These are phyloP conservation scores for Biscogniauxia sp. DNA, from an alignment of 2,329 filamentous ascomycete genomes.

Conservation along the genomic window DNA sequence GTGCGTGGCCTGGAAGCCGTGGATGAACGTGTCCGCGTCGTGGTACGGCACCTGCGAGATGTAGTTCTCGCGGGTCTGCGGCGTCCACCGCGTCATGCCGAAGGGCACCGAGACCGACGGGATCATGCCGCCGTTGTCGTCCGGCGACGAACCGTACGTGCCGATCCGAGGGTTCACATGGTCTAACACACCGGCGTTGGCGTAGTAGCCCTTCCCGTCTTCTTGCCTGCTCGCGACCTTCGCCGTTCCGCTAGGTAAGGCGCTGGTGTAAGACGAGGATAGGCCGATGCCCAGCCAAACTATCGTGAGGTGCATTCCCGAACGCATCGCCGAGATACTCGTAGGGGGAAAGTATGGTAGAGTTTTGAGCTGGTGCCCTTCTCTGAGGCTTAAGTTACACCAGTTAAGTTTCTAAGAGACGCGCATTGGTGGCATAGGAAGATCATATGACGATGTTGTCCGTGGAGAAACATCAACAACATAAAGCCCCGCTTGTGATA, in stretches of 20 bases:
- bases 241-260: background rate
- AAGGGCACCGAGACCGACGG: conserved; percentile 40
- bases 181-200: conserved; percentile 29
- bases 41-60: conserved; percentile 49
- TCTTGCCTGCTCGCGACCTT: background rate
- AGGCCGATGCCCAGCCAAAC: background rate
- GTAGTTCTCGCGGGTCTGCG: conserved; percentile 47
- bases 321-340: background rate
- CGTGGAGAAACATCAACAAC: background rate
- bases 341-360: background rate
- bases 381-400: background rate
- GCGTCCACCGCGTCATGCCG: conserved; percentile 51
- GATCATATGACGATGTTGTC: background rate
- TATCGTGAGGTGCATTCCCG: background rate
- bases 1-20: conserved; percentile 49
- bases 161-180: conserved; percentile 36
- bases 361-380: background rate
- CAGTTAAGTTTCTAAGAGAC: background rate
- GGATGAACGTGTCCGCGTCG: conserved; percentile 41
- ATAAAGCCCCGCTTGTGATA: background rate
- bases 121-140: conserved; percentile 38
- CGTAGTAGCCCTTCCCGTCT: conserved; percentile 24
- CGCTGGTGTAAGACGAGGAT: background rate
- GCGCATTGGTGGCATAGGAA: background rate
- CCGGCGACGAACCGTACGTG: conserved; percentile 30